Base-by-base conservation (phyloP, 2,329 filamentous ascomycete genomes). In the Penicillium sp. region DNA sequence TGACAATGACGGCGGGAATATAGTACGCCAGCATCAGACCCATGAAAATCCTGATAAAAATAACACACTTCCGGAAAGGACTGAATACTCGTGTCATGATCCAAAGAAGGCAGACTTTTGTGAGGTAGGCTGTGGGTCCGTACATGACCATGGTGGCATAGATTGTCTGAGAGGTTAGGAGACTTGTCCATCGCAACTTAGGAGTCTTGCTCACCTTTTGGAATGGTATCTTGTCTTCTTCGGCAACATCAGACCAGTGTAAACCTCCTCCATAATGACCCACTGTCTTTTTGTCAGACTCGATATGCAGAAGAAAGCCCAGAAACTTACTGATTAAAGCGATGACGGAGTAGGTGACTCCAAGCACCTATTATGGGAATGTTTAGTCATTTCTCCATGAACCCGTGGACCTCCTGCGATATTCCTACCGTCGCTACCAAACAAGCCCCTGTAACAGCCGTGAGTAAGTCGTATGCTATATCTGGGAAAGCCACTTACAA, bases 141-240 rank as follows among this genome's bases (percentile, higher is more conserved):
- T 79, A 79, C 59, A 79, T 72, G 49, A 79, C 70, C 18, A 75
- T 77, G 5, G 73, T 75, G 9, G 74, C 73, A 49, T 79, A 79
- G 43, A 72, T 66, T 11, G 68, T 69, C 73, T 78, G 31, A 14
- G 46, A 21, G 2, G 21, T 48, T 27, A 27, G 24, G n/a, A 22
- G 22, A 6, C 18, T 34, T 16, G 5, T 5, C 29, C 2, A 6
- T 14, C 16, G 1, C 21, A 13, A 4, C 18, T 36, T 44, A 44
- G n/a, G n/a, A 21, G 27, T 13, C 45, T 41, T 13, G 44, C 52
- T 36, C 50, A 75, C 75, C 60, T 76, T 69, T n/a, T 68, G 61
- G 49, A 74, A 79, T 2, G 61, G 55, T 11, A 70, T 58, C 3
- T 68, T 58, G 5, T 75, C 11, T 3, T 62, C 56, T 1, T 57